Conservation (phyloP, 108 stramenopile species). For the Licmophora abbreviata region DNA sequence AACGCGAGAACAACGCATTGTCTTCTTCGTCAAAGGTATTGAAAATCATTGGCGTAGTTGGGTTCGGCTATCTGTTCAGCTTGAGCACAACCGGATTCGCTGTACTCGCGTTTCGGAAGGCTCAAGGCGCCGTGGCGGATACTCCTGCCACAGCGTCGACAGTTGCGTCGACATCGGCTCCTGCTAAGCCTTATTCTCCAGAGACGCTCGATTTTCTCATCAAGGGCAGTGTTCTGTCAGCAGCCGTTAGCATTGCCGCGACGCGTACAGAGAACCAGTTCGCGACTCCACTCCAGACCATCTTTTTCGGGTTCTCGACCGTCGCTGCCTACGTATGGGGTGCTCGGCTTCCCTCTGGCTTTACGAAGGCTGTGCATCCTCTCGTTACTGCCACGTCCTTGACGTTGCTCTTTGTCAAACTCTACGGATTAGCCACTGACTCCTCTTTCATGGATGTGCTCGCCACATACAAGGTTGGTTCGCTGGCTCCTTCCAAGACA, state of each 20-base stretch:
- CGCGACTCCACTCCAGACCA: constrained; percentile 39
- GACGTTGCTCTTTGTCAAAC: constrained; percentile 22
- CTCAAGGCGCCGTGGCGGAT: constrained; percentile 11
- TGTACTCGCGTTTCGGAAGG: constrained; percentile 42
- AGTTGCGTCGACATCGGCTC: constrained; percentile 5
- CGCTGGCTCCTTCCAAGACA: constrained; percentile 31
- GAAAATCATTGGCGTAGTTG: constrained; percentile 48
- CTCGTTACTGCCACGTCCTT: constrained; percentile 48
- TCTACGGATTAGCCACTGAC: constrained; percentile 29
- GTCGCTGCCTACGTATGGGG: constrained; percentile 62
- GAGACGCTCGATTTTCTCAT: constrained; percentile 36
- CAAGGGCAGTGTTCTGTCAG: constrained; percentile 29
- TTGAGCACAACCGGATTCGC: constrained; percentile 43
- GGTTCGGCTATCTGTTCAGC: constrained; percentile 61
- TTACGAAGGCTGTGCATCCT: constrained; percentile 69
- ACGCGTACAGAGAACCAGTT: constrained; percentile 12
- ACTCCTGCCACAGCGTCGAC: constrained; percentile 1
- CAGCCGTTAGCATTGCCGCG: constrained; percentile 23
- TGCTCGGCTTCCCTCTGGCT: constrained; percentile 44
- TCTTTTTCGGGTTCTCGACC: constrained; percentile 42
- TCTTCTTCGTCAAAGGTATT: constrained; percentile 22
- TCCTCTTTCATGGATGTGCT: constrained; percentile 37
- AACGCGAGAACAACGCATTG: no score
- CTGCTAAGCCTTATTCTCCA: constrained; percentile 44
- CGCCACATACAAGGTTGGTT: constrained; percentile 58